These are phyloP conservation scores for Ogataea nitratoaversa DNA, from an alignment of 805 yeast species.

Conservation along the genomic window DNA sequence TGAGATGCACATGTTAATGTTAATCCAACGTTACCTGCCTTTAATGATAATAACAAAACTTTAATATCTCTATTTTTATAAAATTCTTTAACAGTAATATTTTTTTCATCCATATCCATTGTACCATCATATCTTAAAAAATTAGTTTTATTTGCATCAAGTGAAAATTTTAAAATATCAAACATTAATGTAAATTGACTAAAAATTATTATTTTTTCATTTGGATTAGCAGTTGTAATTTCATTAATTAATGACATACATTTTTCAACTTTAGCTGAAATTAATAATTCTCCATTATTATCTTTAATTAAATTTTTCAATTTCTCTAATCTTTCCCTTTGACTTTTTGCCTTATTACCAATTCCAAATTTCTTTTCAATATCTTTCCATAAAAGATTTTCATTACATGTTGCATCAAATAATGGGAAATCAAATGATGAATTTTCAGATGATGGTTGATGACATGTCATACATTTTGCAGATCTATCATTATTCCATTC, in stretches of 20 bases:
- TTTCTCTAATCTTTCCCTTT: slow-evolving; percentile 23
- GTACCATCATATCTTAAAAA: slow-evolving; percentile 76
- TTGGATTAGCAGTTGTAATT: slow-evolving; percentile 45
- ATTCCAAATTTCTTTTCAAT: slow-evolving; percentile 19
- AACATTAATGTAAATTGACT: slow-evolving; percentile 82
- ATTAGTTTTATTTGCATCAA: slow-evolving; percentile 43
- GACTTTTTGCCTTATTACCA: slow-evolving; percentile 23
- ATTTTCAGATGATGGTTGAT: slow-evolving; percentile 32
- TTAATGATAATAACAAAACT: slow-evolving; percentile 74
- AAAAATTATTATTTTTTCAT: slow-evolving; percentile 78
- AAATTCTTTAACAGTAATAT: slow-evolving; percentile 58
- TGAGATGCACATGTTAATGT: slow-evolving; percentile 94
- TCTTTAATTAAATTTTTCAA: slow-evolving; percentile 26
- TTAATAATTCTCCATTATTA: slow-evolving; percentile 40
- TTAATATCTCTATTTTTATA: slow-evolving; percentile 47
- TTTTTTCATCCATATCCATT: slow-evolving; percentile 67
- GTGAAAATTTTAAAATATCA: slow-evolving; percentile 53
- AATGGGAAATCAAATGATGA: slow-evolving; percentile 43
- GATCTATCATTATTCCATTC: slow-evolving; percentile 29
- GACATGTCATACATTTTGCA: slow-evolving; percentile 57
- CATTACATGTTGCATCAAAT: slow-evolving; percentile 44
- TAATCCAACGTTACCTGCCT: slow-evolving; percentile 94
- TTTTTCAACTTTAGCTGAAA: slow-evolving; percentile 68
- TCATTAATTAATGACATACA: slow-evolving; percentile 53
- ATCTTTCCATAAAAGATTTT: slow-evolving; percentile 23